A percentile compares a stretch with the other conserved stretches of the same genome.
Conservation (phyloP, 2,329 filamentous ascomycete species). For the Ascochyta clinopodiicola region DNA sequence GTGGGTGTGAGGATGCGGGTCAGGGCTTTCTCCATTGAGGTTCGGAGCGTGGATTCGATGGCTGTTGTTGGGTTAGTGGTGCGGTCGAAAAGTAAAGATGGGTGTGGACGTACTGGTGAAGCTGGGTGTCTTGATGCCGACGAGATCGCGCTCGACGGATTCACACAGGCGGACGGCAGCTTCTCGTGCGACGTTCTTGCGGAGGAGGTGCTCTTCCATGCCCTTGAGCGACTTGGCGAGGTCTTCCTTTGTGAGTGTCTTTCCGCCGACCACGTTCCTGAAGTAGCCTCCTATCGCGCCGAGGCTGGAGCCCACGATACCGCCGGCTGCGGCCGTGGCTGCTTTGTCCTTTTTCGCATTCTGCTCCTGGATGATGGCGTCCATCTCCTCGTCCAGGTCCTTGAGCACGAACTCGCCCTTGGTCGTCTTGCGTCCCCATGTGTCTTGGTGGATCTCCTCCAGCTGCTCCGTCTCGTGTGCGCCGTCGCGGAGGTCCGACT, state of each 20-base stretch:
- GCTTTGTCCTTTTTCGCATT: slow-evolving; percentile 60
- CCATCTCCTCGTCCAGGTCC: slow-evolving; percentile 91
- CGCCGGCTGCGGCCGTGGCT: slow-evolving; percentile 48
- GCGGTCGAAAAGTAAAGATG: not conserved
- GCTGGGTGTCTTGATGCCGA: slow-evolving; percentile 88
- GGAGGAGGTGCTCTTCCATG: slow-evolving; percentile 93
- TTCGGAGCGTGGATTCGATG: slow-evolving; percentile 81
- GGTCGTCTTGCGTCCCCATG: slow-evolving; percentile 83
- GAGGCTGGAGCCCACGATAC: slow-evolving; percentile 79
- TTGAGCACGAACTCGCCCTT: slow-evolving; percentile 94
- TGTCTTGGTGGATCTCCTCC: slow-evolving; percentile 76
- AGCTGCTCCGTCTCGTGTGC: slow-evolving; percentile 63
- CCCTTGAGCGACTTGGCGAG: slow-evolving; percentile 91
- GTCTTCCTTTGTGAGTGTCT: slow-evolving; percentile 86
- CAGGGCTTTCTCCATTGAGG: slow-evolving; percentile 89
- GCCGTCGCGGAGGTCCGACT: slow-evolving; percentile 59
- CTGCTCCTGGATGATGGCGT: slow-evolving; percentile 84
- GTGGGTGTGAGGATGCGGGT: slow-evolving; percentile 96
- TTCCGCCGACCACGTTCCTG: slow-evolving; percentile 93
- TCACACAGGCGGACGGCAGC: slow-evolving; percentile 90
- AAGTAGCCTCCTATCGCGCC: slow-evolving; percentile 88
- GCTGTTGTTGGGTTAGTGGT: slow-evolving; percentile 48
- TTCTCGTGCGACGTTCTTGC: slow-evolving; percentile 96
- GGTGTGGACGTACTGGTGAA: slow-evolving; percentile 70
- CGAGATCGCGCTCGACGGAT: slow-evolving; percentile 85